Evolutionary conservation across 106 monocot genomes (phyloP).

Genomic region (Ottelia alismoides): DNA sequence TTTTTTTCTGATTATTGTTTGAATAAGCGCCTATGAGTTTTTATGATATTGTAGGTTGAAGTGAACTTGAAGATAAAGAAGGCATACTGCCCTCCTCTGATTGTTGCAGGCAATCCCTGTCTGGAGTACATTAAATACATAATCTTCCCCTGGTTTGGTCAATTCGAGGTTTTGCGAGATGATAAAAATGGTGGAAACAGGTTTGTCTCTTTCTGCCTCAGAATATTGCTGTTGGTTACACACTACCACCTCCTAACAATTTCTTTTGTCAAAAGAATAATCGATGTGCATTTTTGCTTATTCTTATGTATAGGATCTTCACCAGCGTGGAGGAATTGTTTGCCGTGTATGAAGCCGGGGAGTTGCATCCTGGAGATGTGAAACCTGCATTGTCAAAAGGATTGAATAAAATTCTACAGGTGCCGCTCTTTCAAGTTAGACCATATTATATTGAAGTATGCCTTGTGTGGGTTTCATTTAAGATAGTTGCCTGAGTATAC

Average conservation of each 20-base stretch:
- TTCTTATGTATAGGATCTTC: constrained; percentile 33
- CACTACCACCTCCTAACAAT: no score
- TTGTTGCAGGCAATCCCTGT: constrained; percentile 86
- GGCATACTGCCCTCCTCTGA: constrained; percentile 79
- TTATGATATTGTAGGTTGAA: constrained; percentile 48
- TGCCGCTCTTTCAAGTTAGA: no score
- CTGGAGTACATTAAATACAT: constrained; percentile 94
- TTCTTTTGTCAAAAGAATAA: no score
- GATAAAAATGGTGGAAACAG: constrained; percentile 85
- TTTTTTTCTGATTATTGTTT: background rate
- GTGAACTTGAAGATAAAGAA: constrained; percentile 98
- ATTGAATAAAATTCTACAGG: constrained; percentile 87
- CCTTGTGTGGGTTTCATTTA: no score
- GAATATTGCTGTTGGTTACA: no score
- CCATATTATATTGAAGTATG: no score
- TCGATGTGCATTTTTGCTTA: no score
- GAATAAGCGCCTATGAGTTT: no score
- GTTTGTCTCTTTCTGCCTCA: constrained; percentile 25
- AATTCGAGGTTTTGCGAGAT: constrained; percentile 57
- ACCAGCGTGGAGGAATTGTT: constrained; percentile 66
- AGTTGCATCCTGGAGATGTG: constrained; percentile 84
- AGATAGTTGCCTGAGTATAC: no score
- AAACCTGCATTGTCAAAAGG: constrained; percentile 91
- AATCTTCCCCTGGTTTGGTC: constrained; percentile 78
- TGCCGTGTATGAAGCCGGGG: constrained; percentile 61